Evolutionary conservation across 352 stramenopile genomes (phyloP), one percentile per base, ranked within the genome.

Genomic region (Halophytophthora polymorphica): DNA sequence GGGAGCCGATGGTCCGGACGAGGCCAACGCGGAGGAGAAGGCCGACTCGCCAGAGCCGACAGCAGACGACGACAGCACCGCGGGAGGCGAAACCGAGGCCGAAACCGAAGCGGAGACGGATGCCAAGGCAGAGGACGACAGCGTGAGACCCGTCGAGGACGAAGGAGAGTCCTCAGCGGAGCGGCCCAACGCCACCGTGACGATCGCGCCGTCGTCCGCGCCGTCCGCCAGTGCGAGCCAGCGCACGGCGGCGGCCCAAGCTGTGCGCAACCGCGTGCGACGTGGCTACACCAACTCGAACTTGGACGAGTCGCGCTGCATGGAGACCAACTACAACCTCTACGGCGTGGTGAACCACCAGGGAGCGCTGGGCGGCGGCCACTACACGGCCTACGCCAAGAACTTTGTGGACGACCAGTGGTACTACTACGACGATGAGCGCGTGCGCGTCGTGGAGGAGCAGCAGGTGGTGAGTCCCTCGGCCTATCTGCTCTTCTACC

Each of bases 401-500:
- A 95, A 95, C 64, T 89, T 89, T 50, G 45, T 93, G 28, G 83
- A 94, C 43, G 82, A 90, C 38, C 85, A 96, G 61, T 96, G 86
- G 86, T 95, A 95, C 44, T 93, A 86, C 59, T 96, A 94, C 56
- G 86, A 96, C 56, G 86, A 96, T 54, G 83, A 94, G 63, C 83
- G 84, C 28, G 84, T 94, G 29, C 81, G 85, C 47, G 70, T 94
- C 10, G 75, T 97, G 2, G 83, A 93, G 55, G 86, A 95, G 43
- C 73, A 77, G 41, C 88, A 95, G 54, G 74, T 96, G 23, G 79
- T 95, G 18, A 93, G 68, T 17, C 68, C 83, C 25, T 89, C 85
- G 1, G 87, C 89, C 19, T 98, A 98, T 66, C 68, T 97, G 56
- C 74, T 97, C 7, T 98, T 97, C 56, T 98, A 97, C 60, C 56